phyloP scores from a whole-genome alignment of 495 filamentous ascomycete genomes.

The Penicillium canariense region DNA sequence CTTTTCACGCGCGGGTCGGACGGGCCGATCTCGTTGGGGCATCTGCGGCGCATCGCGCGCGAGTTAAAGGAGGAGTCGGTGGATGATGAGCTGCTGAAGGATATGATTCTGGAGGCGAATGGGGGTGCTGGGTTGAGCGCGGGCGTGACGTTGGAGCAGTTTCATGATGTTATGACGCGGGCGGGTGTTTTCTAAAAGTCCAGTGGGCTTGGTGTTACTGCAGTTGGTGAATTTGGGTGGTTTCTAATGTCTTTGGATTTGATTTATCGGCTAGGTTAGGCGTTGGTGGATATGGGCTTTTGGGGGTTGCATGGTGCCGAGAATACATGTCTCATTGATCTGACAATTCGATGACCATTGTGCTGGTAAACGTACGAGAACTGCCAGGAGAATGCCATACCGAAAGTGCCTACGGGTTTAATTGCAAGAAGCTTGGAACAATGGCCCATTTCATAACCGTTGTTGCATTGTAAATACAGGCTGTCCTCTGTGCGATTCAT shows the following conservation, averaged over 20 bases:
- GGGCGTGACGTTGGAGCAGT: slow-evolving; percentile 76
- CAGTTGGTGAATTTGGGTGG: not conserved
- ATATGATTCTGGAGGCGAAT: slow-evolving; percentile 95
- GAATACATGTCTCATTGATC: not conserved
- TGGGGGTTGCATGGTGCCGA: slow-evolving; percentile 19
- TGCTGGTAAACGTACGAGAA: too few relatives aligned
- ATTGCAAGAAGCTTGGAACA: not conserved
- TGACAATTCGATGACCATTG: not conserved
- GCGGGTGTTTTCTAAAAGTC: slow-evolving; percentile 72
- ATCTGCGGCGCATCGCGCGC: slow-evolving; percentile 75
- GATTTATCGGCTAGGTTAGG: not conserved
- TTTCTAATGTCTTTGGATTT: not conserved
- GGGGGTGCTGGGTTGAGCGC: slow-evolving; percentile 67
- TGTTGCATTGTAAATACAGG: slow-evolving; percentile 27
- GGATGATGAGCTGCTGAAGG: slow-evolving; percentile 72
- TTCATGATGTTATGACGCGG: slow-evolving; percentile 79
- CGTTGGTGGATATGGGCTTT: slow-evolving; percentile 6
- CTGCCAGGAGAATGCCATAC: not conserved
- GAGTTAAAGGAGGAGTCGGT: slow-evolving; percentile 75
- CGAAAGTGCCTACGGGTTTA: not conserved
- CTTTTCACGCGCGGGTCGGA: slow-evolving; percentile 64
- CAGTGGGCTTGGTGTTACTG: not conserved
- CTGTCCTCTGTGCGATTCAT: slow-evolving; percentile 15
- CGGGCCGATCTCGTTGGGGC: slow-evolving; percentile 65
- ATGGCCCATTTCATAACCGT: slow-evolving; percentile 13